phyloP scores from a whole-genome alignment of 2,329 filamentous ascomycete species.

The Pseudocercospora eumusae region DNA sequence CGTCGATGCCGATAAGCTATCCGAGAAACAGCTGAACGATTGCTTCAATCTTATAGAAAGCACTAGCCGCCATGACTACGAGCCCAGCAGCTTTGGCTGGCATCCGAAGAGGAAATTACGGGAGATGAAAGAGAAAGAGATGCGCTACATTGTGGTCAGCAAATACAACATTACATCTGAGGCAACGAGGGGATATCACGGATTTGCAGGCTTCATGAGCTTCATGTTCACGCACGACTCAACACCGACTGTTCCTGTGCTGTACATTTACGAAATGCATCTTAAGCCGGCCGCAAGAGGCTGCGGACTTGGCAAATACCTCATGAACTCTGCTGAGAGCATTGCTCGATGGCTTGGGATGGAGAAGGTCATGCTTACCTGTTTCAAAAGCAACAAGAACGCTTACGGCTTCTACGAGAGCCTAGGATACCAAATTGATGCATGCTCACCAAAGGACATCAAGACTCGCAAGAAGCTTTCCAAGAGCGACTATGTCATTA shows the following conservation, averaged over 20 bases:
- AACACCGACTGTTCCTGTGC: slow-evolving; percentile 58
- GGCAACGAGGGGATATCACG: slow-evolving; percentile 24
- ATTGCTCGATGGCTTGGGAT: slow-evolving; percentile 59
- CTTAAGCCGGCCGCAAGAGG: slow-evolving; percentile 59
- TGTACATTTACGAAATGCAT: slow-evolving; percentile 81
- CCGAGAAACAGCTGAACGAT: slow-evolving; percentile 41
- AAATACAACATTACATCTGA: background rate
- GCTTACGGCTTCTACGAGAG: slow-evolving; percentile 63
- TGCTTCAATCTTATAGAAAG: slow-evolving; percentile 60
- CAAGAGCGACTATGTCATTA: slow-evolving; percentile 55
- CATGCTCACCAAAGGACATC: slow-evolving; percentile 54
- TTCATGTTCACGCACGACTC: slow-evolving; percentile 72
- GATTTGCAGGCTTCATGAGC: slow-evolving; percentile 63
- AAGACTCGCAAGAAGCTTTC: slow-evolving; percentile 52
- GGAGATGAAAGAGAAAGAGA: slow-evolving; percentile 68
- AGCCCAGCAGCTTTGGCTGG: slow-evolving; percentile 64
- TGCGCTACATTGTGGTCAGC: slow-evolving; percentile 64
- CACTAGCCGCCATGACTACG: slow-evolving; percentile 67
- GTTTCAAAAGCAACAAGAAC: slow-evolving; percentile 62
- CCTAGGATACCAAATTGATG: slow-evolving; percentile 58
- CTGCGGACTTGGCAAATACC: slow-evolving; percentile 61
- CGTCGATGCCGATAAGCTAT: slow-evolving; percentile 13
- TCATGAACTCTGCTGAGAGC: slow-evolving; percentile 60
- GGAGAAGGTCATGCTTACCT: slow-evolving; percentile 73
- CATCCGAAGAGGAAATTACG: slow-evolving; percentile 59